A percentile compares a stretch with the other conserved stretches of the same genome.
Conservation (phyloP, 2,329 filamentous ascomycete genomes). For the Tolypocladium capitatum region DNA sequence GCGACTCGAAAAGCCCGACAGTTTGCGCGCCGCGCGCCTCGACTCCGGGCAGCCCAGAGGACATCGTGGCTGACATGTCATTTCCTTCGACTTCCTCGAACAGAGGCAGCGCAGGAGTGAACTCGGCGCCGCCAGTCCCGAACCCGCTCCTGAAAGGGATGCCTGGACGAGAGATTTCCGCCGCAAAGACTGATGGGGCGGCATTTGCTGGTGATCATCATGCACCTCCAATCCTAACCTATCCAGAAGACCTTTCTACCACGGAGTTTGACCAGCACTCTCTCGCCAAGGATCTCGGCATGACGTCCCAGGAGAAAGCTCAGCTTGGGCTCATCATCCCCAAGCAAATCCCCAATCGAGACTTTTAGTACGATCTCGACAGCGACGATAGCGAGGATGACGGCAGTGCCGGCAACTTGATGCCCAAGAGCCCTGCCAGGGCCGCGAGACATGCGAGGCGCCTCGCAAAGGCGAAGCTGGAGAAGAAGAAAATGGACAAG, state of each 20-base stretch:
- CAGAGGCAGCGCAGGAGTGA: not conserved
- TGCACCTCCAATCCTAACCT: constrained; percentile 17
- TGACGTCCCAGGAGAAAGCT: constrained; percentile 15
- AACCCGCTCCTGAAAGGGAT: constrained; percentile 31
- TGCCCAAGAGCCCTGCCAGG: constrained; percentile 3
- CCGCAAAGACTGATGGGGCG: constrained; percentile 23
- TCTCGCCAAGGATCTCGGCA: constrained; percentile 15
- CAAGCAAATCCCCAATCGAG: constrained; percentile 17
- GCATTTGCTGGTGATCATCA: constrained; percentile 18
- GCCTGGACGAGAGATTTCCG: constrained; percentile 24
- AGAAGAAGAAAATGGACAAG: not conserved
- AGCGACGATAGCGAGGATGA: constrained; percentile 14
- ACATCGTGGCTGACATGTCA: constrained; percentile 1
- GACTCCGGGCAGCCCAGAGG: not conserved
- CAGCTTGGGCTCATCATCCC: constrained; percentile 21
- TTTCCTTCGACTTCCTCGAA: constrained; percentile 1
- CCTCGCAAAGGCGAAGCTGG: constrained; percentile 1
- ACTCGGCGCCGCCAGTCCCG: constrained; percentile 5
- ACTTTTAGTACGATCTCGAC: constrained; percentile 25
- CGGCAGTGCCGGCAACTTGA: not conserved
- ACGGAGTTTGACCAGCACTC: constrained; percentile 24
- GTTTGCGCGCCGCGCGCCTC: not conserved
- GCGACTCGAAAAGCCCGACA: constrained; percentile 1
- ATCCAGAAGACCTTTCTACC: constrained; percentile 20
- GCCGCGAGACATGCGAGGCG: not conserved